phyloP scores from a whole-genome alignment of 352 stramenopile species.

The Phytophthora fragariaefolia region DNA sequence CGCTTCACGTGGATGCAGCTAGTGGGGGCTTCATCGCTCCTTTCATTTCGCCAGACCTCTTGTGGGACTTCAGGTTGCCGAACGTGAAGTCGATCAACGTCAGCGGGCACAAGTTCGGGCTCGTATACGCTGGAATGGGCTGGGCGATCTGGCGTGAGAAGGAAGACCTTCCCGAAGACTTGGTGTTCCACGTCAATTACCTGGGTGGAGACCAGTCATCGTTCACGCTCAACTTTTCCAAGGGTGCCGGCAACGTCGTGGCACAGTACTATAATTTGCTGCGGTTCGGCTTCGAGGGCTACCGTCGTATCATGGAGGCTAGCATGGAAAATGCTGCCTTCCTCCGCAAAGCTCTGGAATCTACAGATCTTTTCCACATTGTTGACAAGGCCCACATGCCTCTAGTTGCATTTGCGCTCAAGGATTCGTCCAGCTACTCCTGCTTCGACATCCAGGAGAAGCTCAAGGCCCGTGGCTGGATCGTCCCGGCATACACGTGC shows the following conservation, averaged over 20 bases:
- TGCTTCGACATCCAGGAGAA: conserved; percentile 91
- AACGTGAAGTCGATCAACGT: conserved; percentile 92
- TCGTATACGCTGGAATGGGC: conserved; percentile 91
- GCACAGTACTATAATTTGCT: conserved; percentile 34
- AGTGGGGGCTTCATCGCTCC: conserved; percentile 83
- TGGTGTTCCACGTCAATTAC: conserved; percentile 65
- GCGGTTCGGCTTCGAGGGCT: conserved; percentile 42
- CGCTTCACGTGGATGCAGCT: conserved; percentile 72
- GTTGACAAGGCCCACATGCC: conserved; percentile 90
- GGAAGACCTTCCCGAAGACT: conserved; percentile 73
- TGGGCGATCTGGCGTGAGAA: conserved; percentile 88
- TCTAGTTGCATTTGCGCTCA: conserved; percentile 80
- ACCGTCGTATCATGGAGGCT: conserved; percentile 83
- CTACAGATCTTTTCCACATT: conserved; percentile 80
- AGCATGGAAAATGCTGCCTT: conserved; percentile 85
- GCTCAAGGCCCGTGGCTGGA: conserved; percentile 77
- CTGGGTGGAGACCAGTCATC: conserved; percentile 83
- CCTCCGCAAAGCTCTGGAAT: conserved; percentile 62
- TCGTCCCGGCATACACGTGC: conserved; percentile 87
- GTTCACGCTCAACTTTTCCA: conserved; percentile 93
- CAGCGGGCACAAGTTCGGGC: conserved; percentile 93
- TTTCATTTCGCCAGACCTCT: conserved; percentile 83
- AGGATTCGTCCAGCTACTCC: conserved; percentile 67
- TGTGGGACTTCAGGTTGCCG: conserved; percentile 88
- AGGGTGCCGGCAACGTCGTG: conserved; percentile 66